Evolutionary conservation across 1,139 yeast genomes (phyloP).

Genomic region (Magnusiomyces paraingens): DNA sequence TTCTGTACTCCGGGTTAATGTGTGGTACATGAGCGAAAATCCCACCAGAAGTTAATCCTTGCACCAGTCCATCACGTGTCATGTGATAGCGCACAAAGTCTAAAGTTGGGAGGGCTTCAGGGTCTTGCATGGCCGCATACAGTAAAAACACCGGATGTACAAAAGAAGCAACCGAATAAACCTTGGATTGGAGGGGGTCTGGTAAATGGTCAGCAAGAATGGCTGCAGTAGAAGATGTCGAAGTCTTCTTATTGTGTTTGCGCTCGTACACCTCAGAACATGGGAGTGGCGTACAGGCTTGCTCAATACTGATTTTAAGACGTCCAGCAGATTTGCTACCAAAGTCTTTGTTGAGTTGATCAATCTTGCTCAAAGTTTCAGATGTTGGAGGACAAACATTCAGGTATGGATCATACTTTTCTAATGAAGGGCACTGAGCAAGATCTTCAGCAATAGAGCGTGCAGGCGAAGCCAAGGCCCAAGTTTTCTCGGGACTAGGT

Average conservation of each 20-base stretch:
- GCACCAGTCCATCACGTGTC: not conserved
- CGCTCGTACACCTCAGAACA: not conserved
- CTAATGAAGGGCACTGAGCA: conserved; percentile 21
- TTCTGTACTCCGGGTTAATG: not conserved
- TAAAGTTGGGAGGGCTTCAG: conserved; percentile 2
- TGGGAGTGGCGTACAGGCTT: conserved; percentile 8
- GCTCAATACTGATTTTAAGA: not conserved
- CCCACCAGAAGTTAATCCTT: not conserved
- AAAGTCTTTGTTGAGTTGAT: too few species aligned
- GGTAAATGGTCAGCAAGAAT: not conserved
- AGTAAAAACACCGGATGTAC: conserved; percentile 10
- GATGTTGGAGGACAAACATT: conserved; percentile 23
- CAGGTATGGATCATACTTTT: conserved; percentile 7
- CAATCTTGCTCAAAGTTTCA: conserved; percentile 7
- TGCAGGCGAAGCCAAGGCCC: conserved; percentile 22
- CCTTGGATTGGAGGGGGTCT: not conserved
- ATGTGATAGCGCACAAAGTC: conserved; percentile 1
- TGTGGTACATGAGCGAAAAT: conserved; percentile 1
- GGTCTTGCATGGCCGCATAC: not conserved
- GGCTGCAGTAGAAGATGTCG: not conserved
- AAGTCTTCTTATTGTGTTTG: not conserved
- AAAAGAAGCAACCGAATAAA: conserved; percentile 4
- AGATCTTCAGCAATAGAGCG: conserved; percentile 22
- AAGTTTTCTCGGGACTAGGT: conserved; percentile 22
- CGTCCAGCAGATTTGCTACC: too few species aligned